Evolutionary conservation across 2,329 filamentous ascomycete species (phyloP).

Genomic region (Cladosporium sphaerospermum): DNA sequence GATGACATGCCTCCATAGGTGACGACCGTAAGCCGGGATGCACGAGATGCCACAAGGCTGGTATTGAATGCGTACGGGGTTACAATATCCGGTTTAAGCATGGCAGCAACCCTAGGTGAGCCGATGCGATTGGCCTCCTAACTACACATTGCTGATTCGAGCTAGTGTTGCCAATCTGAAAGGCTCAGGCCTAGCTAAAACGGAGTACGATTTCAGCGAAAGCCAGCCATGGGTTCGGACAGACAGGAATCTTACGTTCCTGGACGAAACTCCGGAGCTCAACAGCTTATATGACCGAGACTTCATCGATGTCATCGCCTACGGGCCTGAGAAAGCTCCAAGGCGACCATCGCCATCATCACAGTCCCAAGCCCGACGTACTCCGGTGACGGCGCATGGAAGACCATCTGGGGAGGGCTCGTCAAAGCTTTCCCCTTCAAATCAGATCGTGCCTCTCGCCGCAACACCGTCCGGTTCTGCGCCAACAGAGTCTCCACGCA

Average conservation of each 20-base stretch:
- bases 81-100: conserved; percentile 30
- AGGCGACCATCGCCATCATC: not conserved
- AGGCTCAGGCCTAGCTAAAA: conserved; percentile 23
- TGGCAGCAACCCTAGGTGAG: conserved; percentile 27
- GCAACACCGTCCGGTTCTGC: conserved; percentile 1
- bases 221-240: conserved; percentile 29
- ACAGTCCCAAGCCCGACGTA: not conserved
- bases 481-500: not conserved
- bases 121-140: not conserved
- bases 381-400: not conserved
- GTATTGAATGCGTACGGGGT: conserved; percentile 27
- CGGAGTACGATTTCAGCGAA: conserved; percentile 27
- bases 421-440: conserved; percentile 7
- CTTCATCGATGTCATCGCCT: conserved; percentile 17
- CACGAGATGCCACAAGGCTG: conserved; percentile 24
- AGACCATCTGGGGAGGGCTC: not conserved
- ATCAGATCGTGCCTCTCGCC: not conserved
- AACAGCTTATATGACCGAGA: conserved; percentile 28
- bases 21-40: conserved; percentile 27
- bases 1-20: conserved; percentile 11
- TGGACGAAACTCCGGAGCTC: conserved; percentile 29
- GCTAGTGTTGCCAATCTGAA: conserved; percentile 20
- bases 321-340: conserved; percentile 9
- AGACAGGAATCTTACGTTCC: conserved; percentile 24
- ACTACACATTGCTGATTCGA: not conserved